Evolutionary conservation across 805 yeast species (phyloP).

Genomic region (Pichia exigua): DNA sequence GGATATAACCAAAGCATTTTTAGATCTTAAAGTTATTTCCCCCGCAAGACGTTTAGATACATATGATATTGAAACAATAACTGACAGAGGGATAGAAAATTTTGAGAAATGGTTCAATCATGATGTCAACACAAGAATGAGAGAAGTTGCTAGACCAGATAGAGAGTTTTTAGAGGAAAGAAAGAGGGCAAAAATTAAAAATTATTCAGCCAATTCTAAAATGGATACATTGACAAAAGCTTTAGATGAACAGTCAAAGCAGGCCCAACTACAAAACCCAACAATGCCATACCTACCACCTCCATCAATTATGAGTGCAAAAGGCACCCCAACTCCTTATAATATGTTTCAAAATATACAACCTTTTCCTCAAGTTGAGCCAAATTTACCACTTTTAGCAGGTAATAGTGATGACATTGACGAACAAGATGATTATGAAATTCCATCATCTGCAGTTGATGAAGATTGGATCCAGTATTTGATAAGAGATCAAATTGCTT

Average conservation of each 20-base stretch:
- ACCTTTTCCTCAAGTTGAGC: not conserved
- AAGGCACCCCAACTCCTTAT: slow-evolving; percentile 2
- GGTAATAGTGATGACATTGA: not conserved
- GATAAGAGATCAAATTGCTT: slow-evolving; percentile 20
- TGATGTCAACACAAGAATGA: slow-evolving; percentile 35
- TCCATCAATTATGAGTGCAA: slow-evolving; percentile 2
- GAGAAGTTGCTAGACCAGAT: slow-evolving; percentile 31
- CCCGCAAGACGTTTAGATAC: slow-evolving; percentile 52
- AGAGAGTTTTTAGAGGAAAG: slow-evolving; percentile 19
- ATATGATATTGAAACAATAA: slow-evolving; percentile 39
- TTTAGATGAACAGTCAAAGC: slow-evolving; percentile 21
- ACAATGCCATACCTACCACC: slow-evolving; percentile 14
- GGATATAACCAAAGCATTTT: slow-evolving; percentile 68
- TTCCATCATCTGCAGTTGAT: slow-evolving; percentile 17
- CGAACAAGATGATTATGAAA: slow-evolving; percentile 11
- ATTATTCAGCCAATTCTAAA: slow-evolving; percentile 21
- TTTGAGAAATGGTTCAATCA: slow-evolving; percentile 53
- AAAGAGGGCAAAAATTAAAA: slow-evolving; percentile 13
- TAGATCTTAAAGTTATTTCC: slow-evolving; percentile 51
- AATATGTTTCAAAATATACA: not conserved
- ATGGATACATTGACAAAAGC: slow-evolving; percentile 29
- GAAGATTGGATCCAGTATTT: slow-evolving; percentile 29
- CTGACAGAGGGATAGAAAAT: slow-evolving; percentile 39
- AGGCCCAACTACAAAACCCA: slow-evolving; percentile 21
- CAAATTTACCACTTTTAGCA: not conserved